Evolutionary conservation across 345 rosid genomes (phyloP).

Genomic region (Passiflora organensis): DNA sequence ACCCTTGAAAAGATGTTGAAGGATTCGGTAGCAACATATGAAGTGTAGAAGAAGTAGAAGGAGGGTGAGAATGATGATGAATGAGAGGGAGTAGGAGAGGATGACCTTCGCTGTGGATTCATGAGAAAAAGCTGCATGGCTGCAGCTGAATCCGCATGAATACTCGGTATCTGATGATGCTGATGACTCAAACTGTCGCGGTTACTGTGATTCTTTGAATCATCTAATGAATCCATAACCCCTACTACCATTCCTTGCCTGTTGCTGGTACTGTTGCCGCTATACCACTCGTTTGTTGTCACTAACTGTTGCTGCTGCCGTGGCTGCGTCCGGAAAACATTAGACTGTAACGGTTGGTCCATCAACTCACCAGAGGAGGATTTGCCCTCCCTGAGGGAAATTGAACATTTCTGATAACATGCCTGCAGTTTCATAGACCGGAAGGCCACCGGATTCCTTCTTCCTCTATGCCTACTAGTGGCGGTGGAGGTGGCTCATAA

Average conservation of each 20-base stretch:
- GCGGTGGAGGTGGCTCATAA: slow-evolving; percentile 34
- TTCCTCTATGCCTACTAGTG: slow-evolving; percentile 52
- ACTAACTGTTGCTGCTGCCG: slow-evolving; percentile 8
- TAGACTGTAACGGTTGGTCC: slow-evolving; percentile 26
- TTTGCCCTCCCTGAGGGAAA: slow-evolving; percentile 45
- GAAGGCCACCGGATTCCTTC: slow-evolving; percentile 42
- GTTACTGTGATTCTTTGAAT: slow-evolving; percentile 29
- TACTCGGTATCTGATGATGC: slow-evolving; percentile 56
- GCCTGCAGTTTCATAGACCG: slow-evolving; percentile 70
- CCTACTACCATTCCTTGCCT: slow-evolving; percentile 17
- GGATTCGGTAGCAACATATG: slow-evolving; percentile 79
- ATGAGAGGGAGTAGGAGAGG: slow-evolving; percentile 45
- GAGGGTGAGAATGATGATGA: slow-evolving; percentile 31
- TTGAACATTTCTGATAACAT: slow-evolving; percentile 97
- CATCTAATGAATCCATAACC: slow-evolving; percentile 27
- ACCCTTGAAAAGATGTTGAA: slow-evolving; percentile 48
- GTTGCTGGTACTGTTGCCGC: slow-evolving; percentile 16
- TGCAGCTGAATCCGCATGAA: slow-evolving; percentile 66
- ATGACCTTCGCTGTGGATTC: slow-evolving; percentile 83
- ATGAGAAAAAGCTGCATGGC: slow-evolving; percentile 92
- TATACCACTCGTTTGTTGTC: slow-evolving; percentile 43
- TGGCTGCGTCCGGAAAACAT: slow-evolving; percentile 18
- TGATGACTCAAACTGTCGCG: slow-evolving; percentile 29
- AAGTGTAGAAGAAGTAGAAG: slow-evolving; percentile 57
- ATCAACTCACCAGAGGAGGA: slow-evolving; percentile 30